Base-by-base conservation (phyloP, 306 rosid species). In the Castanopsis chinensis region DNA sequence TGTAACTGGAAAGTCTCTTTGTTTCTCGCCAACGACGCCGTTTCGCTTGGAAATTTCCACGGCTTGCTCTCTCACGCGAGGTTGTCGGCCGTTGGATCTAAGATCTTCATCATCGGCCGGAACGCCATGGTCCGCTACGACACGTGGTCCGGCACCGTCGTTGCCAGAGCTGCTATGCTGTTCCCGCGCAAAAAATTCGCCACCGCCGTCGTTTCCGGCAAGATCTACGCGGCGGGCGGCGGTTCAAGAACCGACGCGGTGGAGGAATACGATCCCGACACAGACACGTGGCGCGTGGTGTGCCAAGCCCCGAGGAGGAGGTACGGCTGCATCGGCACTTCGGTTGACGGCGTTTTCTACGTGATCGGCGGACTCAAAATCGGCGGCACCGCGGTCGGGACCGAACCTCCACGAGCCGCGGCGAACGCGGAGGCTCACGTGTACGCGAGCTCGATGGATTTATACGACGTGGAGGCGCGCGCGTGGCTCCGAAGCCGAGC, bases 391-490 rank as follows among this genome's bases (percentile, higher is more conserved):
- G 8, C 45, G 3, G 3, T 8, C 3, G 80, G 76, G 7, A 80
- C 74, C 25, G 83, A 78, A 5, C 4, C 25, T 21, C 75, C 84
- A 69, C 92, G 88, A 75, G 76, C 77, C 18, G 33, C 60, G 0
- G 45, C 69, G 0, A 88, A 90, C 0, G 67, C 84, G 5, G 94
- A 82, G 73, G 84, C 85, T 0, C 97, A 88, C 23, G 90, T 82
- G 0, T 92, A 92, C 28, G 94, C 94, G 1, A 86, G 94, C 59
- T 89, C 97, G 1, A 90, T 92, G 94, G 97, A 92, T 32, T 83
- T 92, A 89, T 92, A 79, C 71, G 92, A 90, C 21, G 92, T 87
- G 78, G 94, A 83, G 71, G 72, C 86, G 18, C 83, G 88, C 52
- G 54, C 4, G 61, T 92, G 97, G 97, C 81, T 90, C 20, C 79